Percentiles rank a stretch among this genome's conserved stretches.
Evolutionary conservation across 768 basidiomycete species (phyloP).

Genomic region (Lactifluus volemus): DNA sequence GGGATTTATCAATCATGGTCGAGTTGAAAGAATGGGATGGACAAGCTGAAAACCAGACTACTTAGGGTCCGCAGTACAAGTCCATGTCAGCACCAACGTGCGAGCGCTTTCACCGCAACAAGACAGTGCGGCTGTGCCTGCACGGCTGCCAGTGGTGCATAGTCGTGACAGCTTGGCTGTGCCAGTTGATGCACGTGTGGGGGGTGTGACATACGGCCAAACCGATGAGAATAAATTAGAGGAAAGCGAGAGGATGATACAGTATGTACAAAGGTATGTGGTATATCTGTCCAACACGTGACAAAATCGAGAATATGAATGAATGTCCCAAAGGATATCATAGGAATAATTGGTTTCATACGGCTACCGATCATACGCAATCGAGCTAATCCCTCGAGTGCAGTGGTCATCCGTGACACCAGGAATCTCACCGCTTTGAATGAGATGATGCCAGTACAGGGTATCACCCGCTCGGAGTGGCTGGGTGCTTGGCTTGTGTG

Average conservation of each 20-base stretch:
- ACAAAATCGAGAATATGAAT: background rate
- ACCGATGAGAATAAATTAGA: background rate
- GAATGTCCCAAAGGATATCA: background rate
- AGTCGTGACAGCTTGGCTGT: background rate
- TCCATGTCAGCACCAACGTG: background rate
- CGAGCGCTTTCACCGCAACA: background rate
- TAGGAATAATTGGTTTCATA: background rate
- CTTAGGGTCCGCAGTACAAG: background rate
- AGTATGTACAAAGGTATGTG: background rate
- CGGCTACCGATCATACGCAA: constrained; percentile 12
- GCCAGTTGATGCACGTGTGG: background rate
- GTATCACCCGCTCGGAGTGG: constrained; percentile 46
- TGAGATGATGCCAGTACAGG: constrained; percentile 71
- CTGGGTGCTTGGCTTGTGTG: constrained; percentile 28
- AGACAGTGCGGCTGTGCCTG: background rate
- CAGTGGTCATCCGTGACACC: constrained; percentile 55
- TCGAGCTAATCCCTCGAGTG: constrained; percentile 30
- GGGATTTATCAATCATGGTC: constrained; percentile 16
- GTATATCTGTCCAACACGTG: background rate
- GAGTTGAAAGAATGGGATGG: background rate
- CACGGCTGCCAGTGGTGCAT: background rate
- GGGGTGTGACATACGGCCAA: background rate
- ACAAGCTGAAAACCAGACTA: background rate
- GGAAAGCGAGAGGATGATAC: background rate
- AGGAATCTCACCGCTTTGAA: constrained; percentile 62